Percentiles rank a stretch among this genome's conserved stretches.
phyloP scores from a whole-genome alignment of 1,284 basidiomycete genomes.

The Papiliotrema flavescens region DNA sequence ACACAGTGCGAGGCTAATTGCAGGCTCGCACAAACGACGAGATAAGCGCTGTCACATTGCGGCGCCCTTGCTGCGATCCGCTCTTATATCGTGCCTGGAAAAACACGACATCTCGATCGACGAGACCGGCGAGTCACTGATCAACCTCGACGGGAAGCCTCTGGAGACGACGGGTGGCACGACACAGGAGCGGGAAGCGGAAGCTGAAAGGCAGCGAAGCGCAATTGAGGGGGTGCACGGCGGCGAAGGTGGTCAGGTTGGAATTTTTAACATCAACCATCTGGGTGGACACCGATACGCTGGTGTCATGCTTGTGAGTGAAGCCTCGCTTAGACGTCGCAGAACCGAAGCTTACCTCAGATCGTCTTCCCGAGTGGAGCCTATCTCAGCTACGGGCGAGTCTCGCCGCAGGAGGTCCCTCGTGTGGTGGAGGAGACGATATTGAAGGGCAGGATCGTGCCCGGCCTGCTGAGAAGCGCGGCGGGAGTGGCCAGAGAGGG shows the following conservation, averaged over 20 bases:
- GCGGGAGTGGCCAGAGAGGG: slow-evolving; percentile 57
- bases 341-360: slow-evolving; percentile 46
- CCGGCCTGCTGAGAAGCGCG: slow-evolving; percentile 76
- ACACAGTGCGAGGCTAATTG: background rate
- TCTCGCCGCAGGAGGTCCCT: slow-evolving; percentile 80
- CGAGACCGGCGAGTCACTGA: slow-evolving; percentile 41
- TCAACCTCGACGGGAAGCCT: slow-evolving; percentile 59
- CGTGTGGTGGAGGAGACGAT: slow-evolving; percentile 83
- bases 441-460: slow-evolving; percentile 72
- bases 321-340: background rate
- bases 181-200: slow-evolving; percentile 49
- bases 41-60: slow-evolving; percentile 86
- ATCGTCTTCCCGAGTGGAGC: slow-evolving; percentile 81
- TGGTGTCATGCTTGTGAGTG: slow-evolving; percentile 80
- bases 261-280: slow-evolving; percentile 81
- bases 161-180: slow-evolving; percentile 58
- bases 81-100: slow-evolving; percentile 34
- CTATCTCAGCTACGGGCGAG: slow-evolving; percentile 88
- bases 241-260: slow-evolving; percentile 56
- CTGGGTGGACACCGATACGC: slow-evolving; percentile 87
- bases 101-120: slow-evolving; percentile 44
- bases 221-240: slow-evolving; percentile 48
- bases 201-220: slow-evolving; percentile 53
- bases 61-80: slow-evolving; percentile 70
- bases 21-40: slow-evolving; percentile 85